Percentiles rank a stretch among this genome's conserved stretches.
These are phyloP conservation scores for Yarrowia osloensis DNA, from an alignment of 805 yeast species.

Conservation along the genomic window DNA sequence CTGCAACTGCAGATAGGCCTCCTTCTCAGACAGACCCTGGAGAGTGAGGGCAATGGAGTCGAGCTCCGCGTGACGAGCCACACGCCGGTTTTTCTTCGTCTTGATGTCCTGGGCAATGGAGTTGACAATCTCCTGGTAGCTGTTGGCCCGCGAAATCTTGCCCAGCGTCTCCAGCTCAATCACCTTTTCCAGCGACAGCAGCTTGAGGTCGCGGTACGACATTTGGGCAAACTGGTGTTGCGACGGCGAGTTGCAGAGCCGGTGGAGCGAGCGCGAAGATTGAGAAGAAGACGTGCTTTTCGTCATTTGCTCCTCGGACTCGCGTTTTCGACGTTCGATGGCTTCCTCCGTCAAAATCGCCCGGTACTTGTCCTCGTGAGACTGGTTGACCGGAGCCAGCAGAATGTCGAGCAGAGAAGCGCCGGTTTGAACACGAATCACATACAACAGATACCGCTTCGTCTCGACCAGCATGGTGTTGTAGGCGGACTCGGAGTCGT, in stretches of 20 bases:
- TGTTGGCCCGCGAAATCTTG: constrained; percentile 61
- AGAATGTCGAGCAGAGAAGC: constrained; percentile 67
- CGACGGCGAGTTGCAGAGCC: constrained; percentile 17
- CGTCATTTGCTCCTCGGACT: constrained; percentile 39
- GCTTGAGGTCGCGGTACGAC: constrained; percentile 72
- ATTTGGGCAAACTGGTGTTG: constrained; percentile 16
- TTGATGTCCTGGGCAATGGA: constrained; percentile 80
- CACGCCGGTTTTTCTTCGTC: constrained; percentile 55
- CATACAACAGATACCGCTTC: constrained; percentile 77
- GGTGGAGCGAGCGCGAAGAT: constrained; percentile 39
- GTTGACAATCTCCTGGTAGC: constrained; percentile 76
- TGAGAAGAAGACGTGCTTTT: constrained; percentile 42
- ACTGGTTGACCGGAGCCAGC: constrained; percentile 63
- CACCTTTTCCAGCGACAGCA: constrained; percentile 69
- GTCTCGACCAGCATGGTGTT: constrained; percentile 69
- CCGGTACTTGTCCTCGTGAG: constrained; percentile 67
- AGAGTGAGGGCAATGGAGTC: constrained; percentile 50
- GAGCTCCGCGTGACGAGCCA: constrained; percentile 52
- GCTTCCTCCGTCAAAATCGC: constrained; percentile 55
- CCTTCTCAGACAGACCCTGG: constrained; percentile 50
- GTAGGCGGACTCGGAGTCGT: constrained; percentile 56
- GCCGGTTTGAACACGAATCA: constrained; percentile 77
- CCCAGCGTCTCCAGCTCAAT: constrained; percentile 74
- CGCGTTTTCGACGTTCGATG: constrained; percentile 39
- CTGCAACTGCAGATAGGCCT: constrained; percentile 47